Evolutionary conservation across 306 rosid species (phyloP), one percentile per base, ranked within the genome.

Genomic region (Albizia julibrissin): DNA sequence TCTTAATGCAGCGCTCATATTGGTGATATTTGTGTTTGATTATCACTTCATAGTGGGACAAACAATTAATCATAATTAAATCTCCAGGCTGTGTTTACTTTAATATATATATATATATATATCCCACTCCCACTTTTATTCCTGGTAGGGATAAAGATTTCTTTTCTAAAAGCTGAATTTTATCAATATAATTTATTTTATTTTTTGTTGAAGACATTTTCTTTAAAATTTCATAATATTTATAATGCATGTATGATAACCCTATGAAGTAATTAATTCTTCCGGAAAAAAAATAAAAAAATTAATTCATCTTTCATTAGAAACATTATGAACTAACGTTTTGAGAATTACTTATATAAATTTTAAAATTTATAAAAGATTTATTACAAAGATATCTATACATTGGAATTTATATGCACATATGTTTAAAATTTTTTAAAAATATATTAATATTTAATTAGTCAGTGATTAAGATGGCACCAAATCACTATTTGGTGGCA

Each of bases 21-120:
- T 29, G 21, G n/a, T 64, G 40, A 26, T 67, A 67, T 76, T 83
- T 62, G 72, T 29, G 58, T 86, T 74, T 65, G 68, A 64, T 47
- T 19, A 34, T 54, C 26, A 37, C 69, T 50, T 49, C 26, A 19
- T 26, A 2, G 79, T 61, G 58, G 42, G 71, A 66, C 81, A 73
- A 42, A 22, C 7, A 65, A 26, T 71, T 43, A 58, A 71, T 73
- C 52, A 75, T 21, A 52, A 37, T 34, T 34, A 50, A 56, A 76
- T 33, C 22, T 43, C 72, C 66, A 42, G 61, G 56, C 22, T 56
- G n/a, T 31, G n/a, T 31, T 40, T 69, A 56, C 52, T 11, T 29
- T n/a, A 18, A 58, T n/a, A 58, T n/a, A 56, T 3, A 46, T 12
- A 46, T 13, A 47, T 3, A 47, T 13, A 47, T 13, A 14, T 21